Base-by-base conservation (phyloP, 2,329 filamentous ascomycete species). In the Xylariales sp. region DNA sequence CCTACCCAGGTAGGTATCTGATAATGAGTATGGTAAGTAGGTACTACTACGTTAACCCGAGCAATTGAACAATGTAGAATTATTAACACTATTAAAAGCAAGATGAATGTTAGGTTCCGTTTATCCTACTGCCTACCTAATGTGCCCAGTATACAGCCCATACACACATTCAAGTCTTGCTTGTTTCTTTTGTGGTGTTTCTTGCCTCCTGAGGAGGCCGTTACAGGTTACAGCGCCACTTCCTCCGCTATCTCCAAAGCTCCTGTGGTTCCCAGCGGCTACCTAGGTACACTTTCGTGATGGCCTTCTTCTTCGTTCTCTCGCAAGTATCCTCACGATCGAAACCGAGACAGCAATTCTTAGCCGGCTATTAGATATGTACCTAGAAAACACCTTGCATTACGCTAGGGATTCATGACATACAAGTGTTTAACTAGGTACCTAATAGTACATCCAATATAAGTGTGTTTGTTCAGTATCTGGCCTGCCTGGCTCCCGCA, bases 41-140 rank as follows among this genome's bases (percentile, higher is more conserved):
- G 23, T 23, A 23, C 23, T 41, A 41, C 39, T 41, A 14, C 39
- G 12, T 41, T 23, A 23, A 23, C 23, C 23, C 23, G 23, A 23
- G 23, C 23, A 23, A 23, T 23, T 23, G 23, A 23, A 23, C 23
- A 23, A 23, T 23, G 23, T 23, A 23, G 23, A 23, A 23, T 23
- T 23, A 23, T 23, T 23, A 23, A 23, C 23, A 62, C 18, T 68
- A 65, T 65, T 65, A 34, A 59, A 62, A 55, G 65, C 50, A 60
- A 18, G 18, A 30, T 49, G 14, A 54, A n/a, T 39, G 48, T 41
- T 18, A 39, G 23, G 23, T 2, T 23, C 9, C 7, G n/a, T 48
- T 41, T 43, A 48, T 66, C 30, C 23, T 23, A 23, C 23, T 23
- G 23, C 23, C 23, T 34, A 34, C 8, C 32, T 34, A 34, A 5